Base-by-base conservation (phyloP, 2,329 filamentous ascomycete species). In the Penicillium capsulatum region DNA sequence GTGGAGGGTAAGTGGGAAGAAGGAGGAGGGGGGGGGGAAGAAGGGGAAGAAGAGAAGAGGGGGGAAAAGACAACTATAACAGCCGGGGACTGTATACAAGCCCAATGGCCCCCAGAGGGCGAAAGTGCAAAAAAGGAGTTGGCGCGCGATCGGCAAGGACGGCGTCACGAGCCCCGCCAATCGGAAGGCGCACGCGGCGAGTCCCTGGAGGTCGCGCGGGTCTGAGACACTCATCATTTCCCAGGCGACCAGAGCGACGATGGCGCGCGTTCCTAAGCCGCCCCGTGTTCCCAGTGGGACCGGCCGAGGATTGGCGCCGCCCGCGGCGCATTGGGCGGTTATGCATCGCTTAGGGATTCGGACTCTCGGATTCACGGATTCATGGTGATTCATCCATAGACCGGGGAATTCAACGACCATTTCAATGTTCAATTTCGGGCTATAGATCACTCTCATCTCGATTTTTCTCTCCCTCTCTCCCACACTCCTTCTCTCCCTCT, bases 81-180 rank as follows among this genome's bases (percentile, higher is more conserved):
- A 4, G 13, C 9, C 6, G 13, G 11, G 22, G 22, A 7, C 22
- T 24, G 11, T 24, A 24, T 24, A 14, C 27, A 30, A 30, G 14
- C 8, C 31, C 34, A 8, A 34, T 26, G 19, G 17, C 32, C 32
- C 32, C 32, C 8, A 27, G 5, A 17, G 9, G 9, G 9, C 5
- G 9, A 22, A 22, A 22, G 5, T 9, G 5, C 19, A 22, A 22
- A 22, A 5, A 41, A 34, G 39, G 50, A 53, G 53, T 64, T 64
- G 58, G 57, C 61, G 61, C 61, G 61, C 60, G 61, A 65, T 64
- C 61, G 55, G 57, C 62, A 58, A 56, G 52, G 55, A 54, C 56
- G 52, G 55, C 54, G 50, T 54, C 48, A 55, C 49, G 34, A 38
- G 22, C 33, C 29, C 43, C 37, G 47, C 52, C 52, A 55, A 54